Evolutionary conservation across 352 stramenopile genomes (phyloP), one percentile per base, ranked within the genome.

Genomic region (Phytophthora palmivora): DNA sequence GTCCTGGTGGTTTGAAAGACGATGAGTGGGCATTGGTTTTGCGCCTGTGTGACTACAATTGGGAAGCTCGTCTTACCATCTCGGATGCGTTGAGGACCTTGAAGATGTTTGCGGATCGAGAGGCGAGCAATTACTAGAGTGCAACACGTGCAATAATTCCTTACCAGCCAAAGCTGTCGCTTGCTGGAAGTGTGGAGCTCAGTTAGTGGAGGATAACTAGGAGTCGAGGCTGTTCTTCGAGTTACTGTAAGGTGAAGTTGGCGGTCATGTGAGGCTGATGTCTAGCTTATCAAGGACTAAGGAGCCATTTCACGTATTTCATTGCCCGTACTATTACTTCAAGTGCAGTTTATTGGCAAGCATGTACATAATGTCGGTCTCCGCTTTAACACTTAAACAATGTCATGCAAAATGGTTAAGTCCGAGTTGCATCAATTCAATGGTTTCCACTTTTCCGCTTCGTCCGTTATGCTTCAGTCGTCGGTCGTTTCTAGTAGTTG

Each of bases 1-100:
- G 63, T 6, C 63, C 63, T 2, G 16, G 37, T 2, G 34, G 49
- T 3, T 33, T 67, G 16, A 14, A 54, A 10, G 63, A 71, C 11
- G 63, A 72, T 12, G 63, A 63, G 4, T 72, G 63, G 63, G 41
- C 39, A 16, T 24, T 72, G 15, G 57, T 72, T 4, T 12, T 12
- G 5, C 37, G 30, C 10, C 45, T 67, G 4, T 71, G 55, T 38
- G 42, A 38, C 0, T 16, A 14, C 14, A 38, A 61, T 0, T 55
- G 34, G 30, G n/a, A 30, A n/a, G 38, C 26, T 3, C 61, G 61
- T 9, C 22, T 50, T 14, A 34, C 30, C 1, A 24, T 70, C 10
- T 2, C 32, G 0, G 53, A 64, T 5, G 54, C 57, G 32, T 18
- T 57, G 2, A 18, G 34, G 1, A 61, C 10, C 0, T 36, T 70